Evolutionary conservation across 2,329 filamentous ascomycete species (phyloP).

Genomic region (Diplocarpon rosae): DNA sequence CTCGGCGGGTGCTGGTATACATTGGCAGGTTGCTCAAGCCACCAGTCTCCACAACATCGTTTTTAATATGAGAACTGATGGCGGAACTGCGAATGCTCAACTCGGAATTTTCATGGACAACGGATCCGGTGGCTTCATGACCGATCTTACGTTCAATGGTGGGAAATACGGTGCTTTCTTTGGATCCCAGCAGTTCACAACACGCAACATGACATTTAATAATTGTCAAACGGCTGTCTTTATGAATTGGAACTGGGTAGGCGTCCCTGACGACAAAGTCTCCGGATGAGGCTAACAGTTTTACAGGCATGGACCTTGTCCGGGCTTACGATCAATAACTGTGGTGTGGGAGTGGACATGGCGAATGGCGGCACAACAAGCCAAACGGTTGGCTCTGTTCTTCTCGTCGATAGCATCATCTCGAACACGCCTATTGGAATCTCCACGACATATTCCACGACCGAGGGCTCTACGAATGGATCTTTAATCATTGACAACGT

Average conservation of each 20-base stretch:
- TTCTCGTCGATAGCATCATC: conserved; percentile 73
- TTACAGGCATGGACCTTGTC: conserved; percentile 60
- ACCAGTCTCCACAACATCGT: conserved; percentile 71
- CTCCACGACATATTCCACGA: conserved; percentile 58
- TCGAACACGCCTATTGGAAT: conserved; percentile 67
- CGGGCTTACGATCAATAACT: conserved; percentile 62
- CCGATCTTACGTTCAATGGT: conserved; percentile 73
- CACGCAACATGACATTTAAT: conserved; percentile 73
- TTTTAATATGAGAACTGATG: conserved; percentile 66
- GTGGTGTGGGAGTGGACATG: conserved; percentile 70
- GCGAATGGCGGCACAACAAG: conserved; percentile 45
- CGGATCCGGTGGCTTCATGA: conserved; percentile 74
- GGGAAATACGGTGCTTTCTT: conserved; percentile 69
- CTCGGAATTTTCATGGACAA: conserved; percentile 79
- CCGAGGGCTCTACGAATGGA: conserved; percentile 58
- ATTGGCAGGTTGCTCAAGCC: conserved; percentile 80
- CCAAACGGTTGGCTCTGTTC: conserved; percentile 75
- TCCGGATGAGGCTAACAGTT: background rate
- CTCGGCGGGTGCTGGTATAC: conserved; percentile 56
- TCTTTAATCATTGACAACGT: conserved; percentile 83
- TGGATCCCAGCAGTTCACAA: conserved; percentile 81
- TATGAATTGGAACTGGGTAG: conserved; percentile 81
- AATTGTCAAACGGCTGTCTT: conserved; percentile 72
- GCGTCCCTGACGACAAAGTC: background rate
- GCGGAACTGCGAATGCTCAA: conserved; percentile 53